Evolutionary conservation across 2,329 filamentous ascomycete species (phyloP).

Genomic region (Trichoderma harzianum): DNA sequence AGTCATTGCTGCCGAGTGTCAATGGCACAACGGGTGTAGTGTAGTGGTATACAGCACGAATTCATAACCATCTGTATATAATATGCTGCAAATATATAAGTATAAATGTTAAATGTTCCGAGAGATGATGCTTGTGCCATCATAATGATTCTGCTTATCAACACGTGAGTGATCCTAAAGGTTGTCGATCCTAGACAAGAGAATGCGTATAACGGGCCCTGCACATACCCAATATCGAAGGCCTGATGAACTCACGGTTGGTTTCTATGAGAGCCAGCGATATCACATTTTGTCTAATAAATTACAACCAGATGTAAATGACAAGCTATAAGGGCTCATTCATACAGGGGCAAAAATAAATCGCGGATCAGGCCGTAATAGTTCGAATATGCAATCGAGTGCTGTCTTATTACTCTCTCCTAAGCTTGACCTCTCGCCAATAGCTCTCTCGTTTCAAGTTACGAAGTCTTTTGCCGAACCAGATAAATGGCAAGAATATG

Average conservation of each 20-base stretch:
- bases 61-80: background rate
- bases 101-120: background rate
- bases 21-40: background rate
- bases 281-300: too few species aligned
- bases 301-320: too few species aligned
- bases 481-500: constrained; percentile 45
- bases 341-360: background rate
- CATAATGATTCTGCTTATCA: background rate
- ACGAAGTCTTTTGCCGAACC: constrained; percentile 39
- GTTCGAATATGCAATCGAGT: background rate
- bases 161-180: background rate
- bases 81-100: background rate
- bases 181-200: background rate
- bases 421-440: constrained; percentile 21
- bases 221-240: background rate
- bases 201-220: too few species aligned
- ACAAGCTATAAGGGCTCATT: background rate
- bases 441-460: constrained; percentile 21
- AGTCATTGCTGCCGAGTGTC: background rate
- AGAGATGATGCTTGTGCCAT: background rate
- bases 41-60: background rate
- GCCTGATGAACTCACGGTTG: background rate
- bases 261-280: background rate
- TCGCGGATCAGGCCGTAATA: background rate
- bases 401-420: background rate